Percentiles rank a stretch among this genome's conserved stretches.
Evolutionary conservation across 225 moss, liverwort and hornwort genomes (phyloP).

Genomic region (Sphagnum tenellum): DNA sequence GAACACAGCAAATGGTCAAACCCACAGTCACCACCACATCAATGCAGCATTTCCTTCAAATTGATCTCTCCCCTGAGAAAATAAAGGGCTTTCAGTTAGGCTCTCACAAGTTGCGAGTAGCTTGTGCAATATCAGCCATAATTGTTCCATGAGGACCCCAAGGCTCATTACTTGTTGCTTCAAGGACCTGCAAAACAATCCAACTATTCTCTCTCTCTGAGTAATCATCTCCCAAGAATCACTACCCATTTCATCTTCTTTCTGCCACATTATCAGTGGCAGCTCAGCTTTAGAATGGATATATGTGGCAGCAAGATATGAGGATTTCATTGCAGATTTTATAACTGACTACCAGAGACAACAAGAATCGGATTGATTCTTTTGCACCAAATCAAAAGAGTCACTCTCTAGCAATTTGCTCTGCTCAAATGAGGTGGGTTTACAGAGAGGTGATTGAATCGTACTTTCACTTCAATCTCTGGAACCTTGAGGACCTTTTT

Average conservation of each 20-base stretch:
- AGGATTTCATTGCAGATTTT: too few species aligned
- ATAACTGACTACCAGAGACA: neutral
- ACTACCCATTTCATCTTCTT: too few species aligned
- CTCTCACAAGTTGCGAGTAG: conserved; percentile 84
- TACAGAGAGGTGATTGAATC: neutral
- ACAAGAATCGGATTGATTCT: neutral
- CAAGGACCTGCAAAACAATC: conserved; percentile 52
- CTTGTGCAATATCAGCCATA: conserved; percentile 96
- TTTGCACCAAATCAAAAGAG: too few species aligned
- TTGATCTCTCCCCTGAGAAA: neutral
- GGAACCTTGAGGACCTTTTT: conserved; percentile 98
- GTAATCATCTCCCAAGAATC: too few species aligned
- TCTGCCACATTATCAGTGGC: too few species aligned
- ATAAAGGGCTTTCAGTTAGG: neutral
- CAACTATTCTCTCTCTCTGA: too few species aligned
- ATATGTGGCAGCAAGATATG: too few species aligned
- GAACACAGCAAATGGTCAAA: too few species aligned
- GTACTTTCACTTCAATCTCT: conserved; percentile 93
- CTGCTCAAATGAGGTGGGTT: too few species aligned
- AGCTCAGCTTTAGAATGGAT: too few species aligned
- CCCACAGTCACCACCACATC: too few species aligned
- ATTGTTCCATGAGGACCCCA: conserved; percentile 99
- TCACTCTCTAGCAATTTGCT: too few species aligned
- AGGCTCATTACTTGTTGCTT: conserved; percentile 98
- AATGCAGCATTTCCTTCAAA: neutral